phyloP scores from a whole-genome alignment of 306 rosid species.

The Neltuma alba region DNA sequence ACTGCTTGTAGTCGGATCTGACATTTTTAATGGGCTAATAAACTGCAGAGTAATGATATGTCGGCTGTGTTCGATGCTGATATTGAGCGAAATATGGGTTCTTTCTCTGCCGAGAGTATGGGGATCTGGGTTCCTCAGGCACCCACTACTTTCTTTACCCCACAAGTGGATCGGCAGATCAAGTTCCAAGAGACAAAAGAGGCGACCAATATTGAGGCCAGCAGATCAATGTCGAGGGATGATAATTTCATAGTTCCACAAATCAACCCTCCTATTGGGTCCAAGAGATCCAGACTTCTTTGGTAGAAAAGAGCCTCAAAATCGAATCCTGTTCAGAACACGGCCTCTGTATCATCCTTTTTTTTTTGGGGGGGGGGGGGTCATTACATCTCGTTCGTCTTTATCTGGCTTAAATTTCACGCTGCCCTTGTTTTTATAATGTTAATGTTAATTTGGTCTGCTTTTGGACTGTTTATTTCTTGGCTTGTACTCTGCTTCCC shows the following conservation, averaged over 20 bases:
- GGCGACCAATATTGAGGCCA: constrained; percentile 38
- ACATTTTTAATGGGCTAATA: not conserved
- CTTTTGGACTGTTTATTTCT: constrained; percentile 13
- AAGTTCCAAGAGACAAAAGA: constrained; percentile 53
- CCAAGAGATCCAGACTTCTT: constrained; percentile 64
- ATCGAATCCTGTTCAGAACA: not conserved
- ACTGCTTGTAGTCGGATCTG: constrained; percentile 7
- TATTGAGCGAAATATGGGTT: constrained; percentile 37
- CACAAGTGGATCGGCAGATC: constrained; percentile 39
- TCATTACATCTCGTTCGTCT: not conserved
- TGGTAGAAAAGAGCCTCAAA: constrained; percentile 46
- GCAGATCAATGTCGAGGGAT: constrained; percentile 57
- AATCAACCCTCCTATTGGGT: constrained; percentile 50
- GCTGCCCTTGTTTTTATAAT: not conserved
- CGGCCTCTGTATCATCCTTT: constrained; percentile 4
- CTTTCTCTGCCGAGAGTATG: constrained; percentile 38
- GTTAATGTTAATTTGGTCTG: constrained; percentile 15
- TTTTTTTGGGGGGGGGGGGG: not conserved
- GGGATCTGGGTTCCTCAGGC: constrained; percentile 92
- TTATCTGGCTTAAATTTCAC: constrained; percentile 13
- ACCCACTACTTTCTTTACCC: constrained; percentile 34
- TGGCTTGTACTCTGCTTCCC: not conserved
- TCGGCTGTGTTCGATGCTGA: constrained; percentile 45
- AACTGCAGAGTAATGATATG: constrained; percentile 51
- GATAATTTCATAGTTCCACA: constrained; percentile 88